These are phyloP conservation scores for Acacia confusa DNA, from an alignment of 306 rosid genomes.

Conservation along the genomic window DNA sequence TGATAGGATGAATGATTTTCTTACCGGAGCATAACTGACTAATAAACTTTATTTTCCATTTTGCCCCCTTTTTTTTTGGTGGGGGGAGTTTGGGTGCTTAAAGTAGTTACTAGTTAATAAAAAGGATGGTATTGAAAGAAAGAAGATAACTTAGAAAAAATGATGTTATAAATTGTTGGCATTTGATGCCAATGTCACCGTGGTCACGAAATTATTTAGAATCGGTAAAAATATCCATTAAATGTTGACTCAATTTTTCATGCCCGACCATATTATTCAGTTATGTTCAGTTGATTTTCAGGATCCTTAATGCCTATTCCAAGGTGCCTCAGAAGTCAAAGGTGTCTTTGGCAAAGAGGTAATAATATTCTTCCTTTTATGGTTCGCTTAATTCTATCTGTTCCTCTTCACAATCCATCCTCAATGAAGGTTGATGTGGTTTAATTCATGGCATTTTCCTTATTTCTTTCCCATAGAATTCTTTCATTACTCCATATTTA, in stretches of 20 bases:
- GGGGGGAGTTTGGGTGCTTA: background rate
- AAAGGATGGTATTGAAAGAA: background rate
- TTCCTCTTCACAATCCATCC: background rate
- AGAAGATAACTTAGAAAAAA: background rate
- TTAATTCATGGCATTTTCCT: background rate
- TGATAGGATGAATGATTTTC: no score
- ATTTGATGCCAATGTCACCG: background rate
- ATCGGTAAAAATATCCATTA: background rate
- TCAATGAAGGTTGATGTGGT: background rate
- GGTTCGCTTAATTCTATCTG: background rate
- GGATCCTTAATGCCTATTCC: conserved; percentile 35
- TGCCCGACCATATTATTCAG: background rate
- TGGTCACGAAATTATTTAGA: background rate
- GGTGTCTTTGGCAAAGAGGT: conserved; percentile 34
- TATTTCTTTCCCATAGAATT: background rate
- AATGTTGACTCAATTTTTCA: background rate
- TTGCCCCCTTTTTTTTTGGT: background rate
- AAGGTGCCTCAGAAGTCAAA: conserved; percentile 43
- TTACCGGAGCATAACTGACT: background rate
- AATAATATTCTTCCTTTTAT: background rate
- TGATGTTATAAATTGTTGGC: background rate
- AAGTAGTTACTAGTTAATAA: background rate
- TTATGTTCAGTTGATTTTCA: conserved; percentile 15
- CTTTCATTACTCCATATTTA: background rate
- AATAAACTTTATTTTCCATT: background rate